Conservation (phyloP, 2,329 filamentous ascomycete genomes). For the Alternaria sp. region DNA sequence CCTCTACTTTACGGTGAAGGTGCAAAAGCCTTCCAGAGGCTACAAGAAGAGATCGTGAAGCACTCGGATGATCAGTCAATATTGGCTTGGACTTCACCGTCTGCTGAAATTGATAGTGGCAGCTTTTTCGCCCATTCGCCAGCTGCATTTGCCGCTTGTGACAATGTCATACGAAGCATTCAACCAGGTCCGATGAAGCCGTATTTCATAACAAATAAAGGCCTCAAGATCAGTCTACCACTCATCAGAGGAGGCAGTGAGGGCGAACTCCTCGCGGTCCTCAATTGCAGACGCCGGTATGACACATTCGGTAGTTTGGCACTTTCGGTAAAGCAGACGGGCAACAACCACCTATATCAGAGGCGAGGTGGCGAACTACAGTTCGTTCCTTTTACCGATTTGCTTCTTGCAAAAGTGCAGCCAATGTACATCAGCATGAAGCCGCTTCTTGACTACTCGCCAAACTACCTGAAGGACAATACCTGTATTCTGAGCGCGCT, state of each 20-base stretch:
- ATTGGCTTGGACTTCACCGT: background rate
- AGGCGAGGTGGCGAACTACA: background rate
- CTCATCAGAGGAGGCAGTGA: background rate
- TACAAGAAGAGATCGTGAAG: background rate
- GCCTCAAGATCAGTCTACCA: background rate
- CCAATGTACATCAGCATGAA: background rate
- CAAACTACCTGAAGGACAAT: background rate
- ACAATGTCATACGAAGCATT: rapidly evolving
- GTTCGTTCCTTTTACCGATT: background rate
- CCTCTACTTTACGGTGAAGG: background rate
- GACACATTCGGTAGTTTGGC: background rate
- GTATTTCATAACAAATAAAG: background rate
- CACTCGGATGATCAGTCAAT: background rate
- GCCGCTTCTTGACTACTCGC: background rate
- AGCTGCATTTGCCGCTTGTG: background rate
- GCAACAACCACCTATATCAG: background rate
- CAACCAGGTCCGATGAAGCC: background rate
- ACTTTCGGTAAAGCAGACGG: background rate
- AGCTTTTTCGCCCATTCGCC: background rate
- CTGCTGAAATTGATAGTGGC: background rate
- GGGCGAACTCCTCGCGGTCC: background rate
- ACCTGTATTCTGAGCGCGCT: background rate
- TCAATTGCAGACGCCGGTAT: background rate
- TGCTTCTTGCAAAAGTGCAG: background rate
- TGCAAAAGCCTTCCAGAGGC: background rate